Conservation (phyloP, 768 basidiomycete species). For the Phanerodontia chrysosporium region DNA sequence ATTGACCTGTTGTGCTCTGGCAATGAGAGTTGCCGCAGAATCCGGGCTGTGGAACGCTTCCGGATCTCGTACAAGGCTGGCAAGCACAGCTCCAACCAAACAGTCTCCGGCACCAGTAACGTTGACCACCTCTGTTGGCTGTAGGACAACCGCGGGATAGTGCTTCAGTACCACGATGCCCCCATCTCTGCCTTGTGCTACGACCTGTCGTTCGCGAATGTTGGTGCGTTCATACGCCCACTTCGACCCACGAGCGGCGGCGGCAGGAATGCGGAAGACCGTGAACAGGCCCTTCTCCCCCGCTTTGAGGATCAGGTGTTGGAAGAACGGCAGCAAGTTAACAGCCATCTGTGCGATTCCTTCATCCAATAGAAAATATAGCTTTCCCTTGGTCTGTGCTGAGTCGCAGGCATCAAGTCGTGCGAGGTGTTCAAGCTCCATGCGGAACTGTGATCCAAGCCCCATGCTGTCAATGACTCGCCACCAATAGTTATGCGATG, state of each 20-base stretch:
- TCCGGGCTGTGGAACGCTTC: conserved; percentile 42
- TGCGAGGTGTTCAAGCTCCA: conserved; percentile 59
- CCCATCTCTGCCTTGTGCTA: conserved; percentile 43
- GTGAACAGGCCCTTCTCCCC: conserved; percentile 66
- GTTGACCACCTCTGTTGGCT: conserved; percentile 41
- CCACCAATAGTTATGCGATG: conserved; percentile 63
- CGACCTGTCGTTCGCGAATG: conserved; percentile 41
- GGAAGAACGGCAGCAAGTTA: conserved; percentile 80
- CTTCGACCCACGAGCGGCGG: conserved; percentile 35
- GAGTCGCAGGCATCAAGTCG: conserved; percentile 39
- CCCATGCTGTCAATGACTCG: conserved; percentile 54
- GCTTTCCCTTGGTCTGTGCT: conserved; percentile 33
- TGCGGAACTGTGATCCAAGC: conserved; percentile 63
- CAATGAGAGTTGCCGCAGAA: conserved; percentile 41
- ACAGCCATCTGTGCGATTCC: conserved; percentile 81
- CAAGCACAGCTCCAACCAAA: conserved; percentile 80
- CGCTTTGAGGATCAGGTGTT: conserved; percentile 81
- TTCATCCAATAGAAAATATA: conserved; percentile 60
- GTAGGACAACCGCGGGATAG: conserved; percentile 54
- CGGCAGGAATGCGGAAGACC: conserved; percentile 49
- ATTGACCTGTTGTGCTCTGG: conserved; percentile 55
- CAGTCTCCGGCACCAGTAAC: conserved; percentile 94
- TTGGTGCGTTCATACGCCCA: conserved; percentile 54
- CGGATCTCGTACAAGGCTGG: conserved; percentile 45
- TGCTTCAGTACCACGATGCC: conserved; percentile 63